Percentiles rank a stretch among this genome's conserved stretches.
phyloP scores from a whole-genome alignment of 345 rosid species.

The Gossypium rotundifolium region DNA sequence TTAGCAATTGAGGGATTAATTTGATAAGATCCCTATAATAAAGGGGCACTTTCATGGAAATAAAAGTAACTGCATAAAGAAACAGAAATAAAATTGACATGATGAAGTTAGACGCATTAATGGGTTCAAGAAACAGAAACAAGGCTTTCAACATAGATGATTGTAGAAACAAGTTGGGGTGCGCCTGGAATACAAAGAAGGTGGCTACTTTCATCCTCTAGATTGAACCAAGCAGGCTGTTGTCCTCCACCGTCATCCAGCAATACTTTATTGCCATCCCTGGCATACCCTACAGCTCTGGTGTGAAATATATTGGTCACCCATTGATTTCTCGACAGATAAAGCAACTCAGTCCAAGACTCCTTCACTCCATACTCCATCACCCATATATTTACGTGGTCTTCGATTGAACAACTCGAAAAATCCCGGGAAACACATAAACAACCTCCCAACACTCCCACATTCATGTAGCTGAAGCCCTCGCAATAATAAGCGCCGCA shows the following conservation, averaged over 20 bases:
- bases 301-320: constrained; percentile 7
- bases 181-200: neutral
- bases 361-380: neutral
- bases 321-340: neutral
- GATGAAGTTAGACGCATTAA: no score
- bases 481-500: neutral
- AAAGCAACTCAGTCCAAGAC: neutral
- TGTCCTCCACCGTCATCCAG: neutral
- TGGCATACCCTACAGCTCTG: neutral
- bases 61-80: no score
- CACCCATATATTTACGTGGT: neutral
- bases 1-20: no score
- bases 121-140: neutral
- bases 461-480: neutral
- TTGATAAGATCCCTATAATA: no score
- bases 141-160: constrained; percentile 5
- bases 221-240: neutral
- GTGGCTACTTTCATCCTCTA: neutral
- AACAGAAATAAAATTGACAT: no score
- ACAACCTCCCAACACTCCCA: neutral
- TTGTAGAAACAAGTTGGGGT: neutral
- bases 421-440: neutral
- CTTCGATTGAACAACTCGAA: neutral
- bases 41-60: no score
- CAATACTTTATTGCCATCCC: neutral